phyloP scores from a whole-genome alignment of 2,329 filamentous ascomycete species.

The Fusarium dlaminii region DNA sequence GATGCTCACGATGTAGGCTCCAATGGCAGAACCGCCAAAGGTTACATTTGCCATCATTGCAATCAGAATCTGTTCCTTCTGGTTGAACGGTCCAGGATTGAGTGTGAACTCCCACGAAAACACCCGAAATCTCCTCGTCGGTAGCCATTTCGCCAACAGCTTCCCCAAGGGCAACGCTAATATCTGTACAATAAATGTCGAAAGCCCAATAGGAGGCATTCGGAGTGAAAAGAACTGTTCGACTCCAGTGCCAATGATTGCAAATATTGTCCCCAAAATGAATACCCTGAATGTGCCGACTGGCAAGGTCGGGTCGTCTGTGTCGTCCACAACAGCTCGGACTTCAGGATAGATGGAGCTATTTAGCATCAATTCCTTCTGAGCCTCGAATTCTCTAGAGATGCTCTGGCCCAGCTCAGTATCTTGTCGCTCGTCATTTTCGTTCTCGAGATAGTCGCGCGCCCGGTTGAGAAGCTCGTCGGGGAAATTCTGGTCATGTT shows the following conservation, averaged over 20 bases:
- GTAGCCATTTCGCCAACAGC: constrained; percentile 43
- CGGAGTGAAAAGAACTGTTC: constrained; percentile 54
- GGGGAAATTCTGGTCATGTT: constrained; percentile 59
- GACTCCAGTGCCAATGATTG: constrained; percentile 37
- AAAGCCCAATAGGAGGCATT: constrained; percentile 52
- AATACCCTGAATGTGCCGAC: constrained; percentile 55
- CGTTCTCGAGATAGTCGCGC: constrained; percentile 49
- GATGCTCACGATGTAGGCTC: constrained; percentile 57
- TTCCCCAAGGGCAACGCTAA: constrained; percentile 52
- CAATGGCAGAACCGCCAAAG: constrained; percentile 43
- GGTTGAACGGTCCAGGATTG: constrained; percentile 61
- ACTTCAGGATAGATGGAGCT: constrained; percentile 54
- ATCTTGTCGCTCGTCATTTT: constrained; percentile 8
- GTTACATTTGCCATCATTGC: constrained; percentile 66
- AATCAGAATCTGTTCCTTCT: constrained; percentile 65
- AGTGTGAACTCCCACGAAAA: constrained; percentile 43
- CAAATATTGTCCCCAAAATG: constrained; percentile 50
- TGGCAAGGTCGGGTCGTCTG: constrained; percentile 52
- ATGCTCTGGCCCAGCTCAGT: constrained; percentile 26
- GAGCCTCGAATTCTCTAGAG: constrained; percentile 31
- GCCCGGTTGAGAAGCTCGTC: constrained; percentile 52
- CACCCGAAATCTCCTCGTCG: constrained; percentile 1
- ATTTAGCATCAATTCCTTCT: constrained; percentile 44
- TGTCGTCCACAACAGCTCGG: constrained; percentile 56
- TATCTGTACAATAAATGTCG: constrained; percentile 53